A percentile compares a stretch with the other conserved stretches of the same genome.
These are phyloP conservation scores for Triticum timopheevii DNA, from an alignment of 176 grass and related monocot species.

Conservation along the genomic window DNA sequence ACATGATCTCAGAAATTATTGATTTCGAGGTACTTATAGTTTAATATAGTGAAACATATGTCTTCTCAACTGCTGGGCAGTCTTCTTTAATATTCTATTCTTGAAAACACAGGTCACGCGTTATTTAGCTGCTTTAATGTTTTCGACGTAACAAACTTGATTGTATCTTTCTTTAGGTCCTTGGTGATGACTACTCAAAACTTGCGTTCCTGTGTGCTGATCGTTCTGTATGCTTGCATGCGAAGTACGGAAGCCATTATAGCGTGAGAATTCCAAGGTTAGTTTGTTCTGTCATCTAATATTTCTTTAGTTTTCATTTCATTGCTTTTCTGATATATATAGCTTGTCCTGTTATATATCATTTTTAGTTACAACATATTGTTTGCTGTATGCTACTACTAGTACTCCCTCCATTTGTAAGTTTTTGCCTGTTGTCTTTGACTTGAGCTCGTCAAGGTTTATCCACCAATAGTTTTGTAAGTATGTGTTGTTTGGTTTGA, in stretches of 20 bases:
- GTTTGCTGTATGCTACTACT: neutral
- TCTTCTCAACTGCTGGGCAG: neutral
- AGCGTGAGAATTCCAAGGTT: slow-evolving; percentile 95
- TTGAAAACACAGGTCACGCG: neutral
- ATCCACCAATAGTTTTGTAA: neutral
- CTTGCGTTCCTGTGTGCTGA: slow-evolving; percentile 88
- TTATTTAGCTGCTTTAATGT: slow-evolving; percentile 8
- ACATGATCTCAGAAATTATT: slow-evolving; percentile 86
- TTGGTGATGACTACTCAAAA: slow-evolving; percentile 89
- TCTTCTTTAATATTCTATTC: neutral
- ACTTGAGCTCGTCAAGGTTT: neutral
- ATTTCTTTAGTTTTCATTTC: neutral
- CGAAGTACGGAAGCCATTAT: slow-evolving; percentile 90
- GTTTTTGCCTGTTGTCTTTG: neutral
- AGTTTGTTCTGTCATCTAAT: slow-evolving; percentile 8
- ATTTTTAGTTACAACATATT: slow-evolving; percentile 2
- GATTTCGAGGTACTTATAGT: slow-evolving; percentile 68
- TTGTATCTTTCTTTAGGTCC: slow-evolving; percentile 55
- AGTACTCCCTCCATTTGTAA: neutral
- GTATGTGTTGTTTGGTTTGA: slow-evolving; percentile 12
- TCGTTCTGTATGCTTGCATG: slow-evolving; percentile 86
- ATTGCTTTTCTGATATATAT: neutral
- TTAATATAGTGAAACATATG: neutral
- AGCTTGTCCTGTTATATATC: neutral
- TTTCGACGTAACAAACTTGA: slow-evolving; percentile 15